phyloP scores from a whole-genome alignment of 139 green algal species.

The Klebsormidium nitens region DNA sequence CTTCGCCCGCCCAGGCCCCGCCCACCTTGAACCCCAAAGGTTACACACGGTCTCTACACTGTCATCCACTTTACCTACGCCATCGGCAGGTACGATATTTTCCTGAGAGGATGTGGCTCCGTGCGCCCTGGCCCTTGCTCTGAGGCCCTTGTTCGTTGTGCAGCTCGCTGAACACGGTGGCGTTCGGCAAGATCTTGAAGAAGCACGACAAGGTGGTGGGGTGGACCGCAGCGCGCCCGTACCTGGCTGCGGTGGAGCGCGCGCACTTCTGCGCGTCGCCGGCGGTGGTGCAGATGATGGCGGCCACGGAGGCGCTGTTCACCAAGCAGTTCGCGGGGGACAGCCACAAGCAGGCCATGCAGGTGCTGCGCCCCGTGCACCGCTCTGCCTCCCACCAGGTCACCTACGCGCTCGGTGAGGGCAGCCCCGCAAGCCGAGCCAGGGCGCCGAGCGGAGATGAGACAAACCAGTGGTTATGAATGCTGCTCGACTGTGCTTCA shows the following conservation, averaged over 20 bases:
- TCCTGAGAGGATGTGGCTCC: too few relatives aligned
- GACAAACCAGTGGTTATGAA: too few relatives aligned
- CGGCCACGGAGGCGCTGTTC: background rate
- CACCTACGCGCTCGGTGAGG: conserved; percentile 12
- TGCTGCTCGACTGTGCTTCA: too few relatives aligned
- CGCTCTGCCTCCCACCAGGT: background rate
- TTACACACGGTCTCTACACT: too few relatives aligned
- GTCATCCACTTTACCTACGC: too few relatives aligned
- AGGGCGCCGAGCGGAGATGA: too few relatives aligned
- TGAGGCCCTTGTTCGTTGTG: too few relatives aligned
- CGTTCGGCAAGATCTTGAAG: conserved; percentile 29
- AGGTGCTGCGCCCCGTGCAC: background rate
- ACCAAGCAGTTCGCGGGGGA: conserved; percentile 8
- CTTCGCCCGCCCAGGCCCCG: too few relatives aligned
- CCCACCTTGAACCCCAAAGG: too few relatives aligned
- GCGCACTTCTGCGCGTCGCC: background rate
- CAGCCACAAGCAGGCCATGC: conserved; percentile 4
- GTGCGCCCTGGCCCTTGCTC: too few relatives aligned
- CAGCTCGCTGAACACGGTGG: conserved; percentile 14
- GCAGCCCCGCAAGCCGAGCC: too few relatives aligned
- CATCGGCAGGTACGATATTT: too few relatives aligned
- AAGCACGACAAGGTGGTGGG: conserved; percentile 18
- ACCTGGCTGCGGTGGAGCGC: background rate
- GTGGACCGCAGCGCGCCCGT: background rate
- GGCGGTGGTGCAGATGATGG: conserved; percentile 8